Evolutionary conservation across 768 basidiomycete genomes (phyloP), one percentile per base, ranked within the genome.

Genomic region (Collybiopsis confluens): DNA sequence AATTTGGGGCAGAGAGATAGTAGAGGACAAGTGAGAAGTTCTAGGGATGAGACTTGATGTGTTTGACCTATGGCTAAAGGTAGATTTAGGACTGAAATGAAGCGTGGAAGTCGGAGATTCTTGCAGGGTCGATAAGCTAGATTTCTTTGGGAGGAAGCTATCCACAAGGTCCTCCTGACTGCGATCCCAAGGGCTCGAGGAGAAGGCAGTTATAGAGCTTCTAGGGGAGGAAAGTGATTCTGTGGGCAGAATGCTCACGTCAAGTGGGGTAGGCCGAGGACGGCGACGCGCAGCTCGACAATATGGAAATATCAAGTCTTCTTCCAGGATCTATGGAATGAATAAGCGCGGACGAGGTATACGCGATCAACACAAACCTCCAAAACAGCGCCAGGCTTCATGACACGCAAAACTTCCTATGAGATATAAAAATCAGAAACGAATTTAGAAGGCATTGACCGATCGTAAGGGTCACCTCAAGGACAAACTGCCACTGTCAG

Each of bases 221-320:
- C 27, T 54, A 11, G 44, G 24, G 9, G 53, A 52, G 9, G 52
- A 24, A 18, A 46, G 21, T 36, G 46, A 49, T 9, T 45, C 45
- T 15, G 20, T 56, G 45, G 59, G 43, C 21, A 64, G 65, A 24
- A 65, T 47, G 44, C 61, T 54, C 38, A 65, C 52, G 21, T 58
- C n/a, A n/a, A 61, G 54, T 30, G 59, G 47, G n/a, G 59, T 40
- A 44, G 61, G 52, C 45, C 56, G 56, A 44, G 57, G 24, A 46
- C 58, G 51, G 59, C 57, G 50, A 45, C 59, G 57, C 52, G 63
- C 47, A 54, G 57, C 46, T 15, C 63, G 65, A n/a, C 67, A 64
- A 55, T 74, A 80, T 7, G 88, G 88, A 62, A 90, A 90, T 44
- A 88, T 73, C 6, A 83, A 73, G 61, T 88, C 86, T 55, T 90